Evolutionary conservation across 768 basidiomycete genomes (phyloP), one percentile per base, ranked within the genome.

Genomic region (Sutorius australiensis): DNA sequence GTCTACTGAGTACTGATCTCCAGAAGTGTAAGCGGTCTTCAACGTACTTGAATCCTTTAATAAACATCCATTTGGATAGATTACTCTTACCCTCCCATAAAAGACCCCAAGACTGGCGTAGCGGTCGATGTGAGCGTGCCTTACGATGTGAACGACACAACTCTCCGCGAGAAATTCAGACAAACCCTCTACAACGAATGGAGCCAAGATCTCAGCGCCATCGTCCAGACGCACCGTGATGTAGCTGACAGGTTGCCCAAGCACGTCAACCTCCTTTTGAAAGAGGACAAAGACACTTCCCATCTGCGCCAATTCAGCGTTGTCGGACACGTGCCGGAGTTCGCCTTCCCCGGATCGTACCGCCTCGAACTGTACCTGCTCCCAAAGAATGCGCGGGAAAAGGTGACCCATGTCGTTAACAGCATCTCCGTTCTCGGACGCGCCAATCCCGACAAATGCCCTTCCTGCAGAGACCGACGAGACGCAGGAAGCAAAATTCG

Each of bases 51-150:
- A 41, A 24, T 6, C 10, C 5, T 5, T 3, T 28, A 12, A 48
- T 30, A 8, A 43, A 46, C 5, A 2, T 17, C 11, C 3, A 6
- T 31, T 43, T 13, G 19, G 11, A 51, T 31, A 62, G 61, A 63
- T 37, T 62, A 62, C 38, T 60, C 61, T 11, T 62, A 62, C 28
- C 61, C 61, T 27, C 21, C 50, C 8, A 60, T 62, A 24, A 57
- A 11, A 10, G 61, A 60, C 27, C 37, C 46, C 17, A n/a, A 3
- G 6, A 50, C 50, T 2, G 44, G 43, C 11, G 12, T 6, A 8
- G 38, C 46, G 11, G 57, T 63, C 33, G 37, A 56, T 34, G 61
- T 63, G n/a, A 47, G 56, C 12, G 47, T 33, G 7, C 57, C 61
- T 1, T 59, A 59, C 2, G 46, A 62, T 2, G 31, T 28, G 8